Base-by-base conservation (phyloP, 139 green algal genomes). In the Tetraselmis striata region DNA sequence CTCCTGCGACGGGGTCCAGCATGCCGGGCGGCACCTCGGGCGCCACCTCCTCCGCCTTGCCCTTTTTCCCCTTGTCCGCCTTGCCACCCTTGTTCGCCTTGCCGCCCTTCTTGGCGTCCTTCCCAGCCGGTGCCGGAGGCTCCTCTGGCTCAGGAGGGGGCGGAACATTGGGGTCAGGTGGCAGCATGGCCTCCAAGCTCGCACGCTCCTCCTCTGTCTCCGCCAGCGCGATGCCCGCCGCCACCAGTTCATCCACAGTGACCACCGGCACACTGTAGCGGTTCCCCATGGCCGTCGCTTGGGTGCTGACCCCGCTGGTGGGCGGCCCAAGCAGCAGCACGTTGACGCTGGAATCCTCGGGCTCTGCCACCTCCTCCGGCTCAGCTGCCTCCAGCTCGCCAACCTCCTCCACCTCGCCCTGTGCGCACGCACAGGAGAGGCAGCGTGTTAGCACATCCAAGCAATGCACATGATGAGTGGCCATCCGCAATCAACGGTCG, bases 171-270 rank as follows among this genome's bases (percentile, higher is more conserved):
- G 45, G 45, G 45, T 67, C 45, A 18, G 45, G 45, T 18, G 45
- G 45, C 5, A 67, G 45, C 45, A 67, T 67, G 11, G 5, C 18
- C 11, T 5, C 18, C 45, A 67, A 18, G 11, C 18, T 18, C 45
- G 5, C 45, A 5, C 45, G 45, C 18, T 67, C 45, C 45, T 67
- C 45, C 45, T 67, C 45, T 25, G 11, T 67, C 45, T 67, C 45
- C 45, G 45, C 45, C 45, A 67, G 45, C 45, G 45, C 45, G 45
- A 67, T 67, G 45, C 45, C 45, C 32, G 84, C 88, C 81, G 84
- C 32, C 32, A 95, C 31, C 45, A 93, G 83, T 1, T 86, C 80
- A 74, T 92, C 87, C 28, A 94, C 32, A 0, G 77, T 85, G 5
- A 80, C 81, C 18, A 80, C 76, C 5, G 84, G 85, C 32, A 93